Conservation (phyloP, 176 grass and related monocot species). For the Oryza brachyantha region DNA sequence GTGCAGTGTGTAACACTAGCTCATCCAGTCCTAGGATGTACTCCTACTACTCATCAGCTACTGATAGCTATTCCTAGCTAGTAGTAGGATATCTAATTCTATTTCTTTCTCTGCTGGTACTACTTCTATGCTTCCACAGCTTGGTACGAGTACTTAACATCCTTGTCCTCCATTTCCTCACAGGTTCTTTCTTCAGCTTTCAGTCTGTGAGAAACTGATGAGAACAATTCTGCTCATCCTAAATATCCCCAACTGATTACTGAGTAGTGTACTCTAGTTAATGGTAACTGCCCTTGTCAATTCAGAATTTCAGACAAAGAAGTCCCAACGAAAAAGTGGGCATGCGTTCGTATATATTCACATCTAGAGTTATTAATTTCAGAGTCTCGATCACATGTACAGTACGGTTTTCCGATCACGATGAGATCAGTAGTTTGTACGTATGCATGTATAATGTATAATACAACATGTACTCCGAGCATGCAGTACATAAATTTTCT, state of each 20-base stretch:
- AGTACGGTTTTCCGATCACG: not conserved
- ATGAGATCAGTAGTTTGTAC: not conserved
- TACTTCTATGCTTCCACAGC: not conserved
- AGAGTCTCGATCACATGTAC: not conserved
- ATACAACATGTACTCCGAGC: not conserved
- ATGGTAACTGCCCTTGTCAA: slow-evolving; percentile 9
- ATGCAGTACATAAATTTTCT: too few species aligned
- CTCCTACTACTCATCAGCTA: not conserved
- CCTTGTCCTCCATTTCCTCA: slow-evolving; percentile 4
- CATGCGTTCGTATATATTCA: not conserved
- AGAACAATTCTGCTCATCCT: slow-evolving; percentile 23
- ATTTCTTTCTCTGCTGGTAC: not conserved
- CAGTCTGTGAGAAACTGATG: not conserved
- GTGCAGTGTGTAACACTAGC: slow-evolving; percentile 14
- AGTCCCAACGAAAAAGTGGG: not conserved
- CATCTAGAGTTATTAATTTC: not conserved
- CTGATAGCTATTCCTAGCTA: not conserved
- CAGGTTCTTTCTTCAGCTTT: not conserved
- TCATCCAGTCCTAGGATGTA: slow-evolving; percentile 24
- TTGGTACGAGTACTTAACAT: slow-evolving; percentile 22
- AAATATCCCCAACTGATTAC: slow-evolving; percentile 17
- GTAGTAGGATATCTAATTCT: too few species aligned
- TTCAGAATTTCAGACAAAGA: slow-evolving; percentile 29
- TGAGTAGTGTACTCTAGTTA: not conserved
- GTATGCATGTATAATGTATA: not conserved